These are phyloP conservation scores for Aegilops sharonensis DNA, from an alignment of 176 grass and related monocot species.

Conservation along the genomic window DNA sequence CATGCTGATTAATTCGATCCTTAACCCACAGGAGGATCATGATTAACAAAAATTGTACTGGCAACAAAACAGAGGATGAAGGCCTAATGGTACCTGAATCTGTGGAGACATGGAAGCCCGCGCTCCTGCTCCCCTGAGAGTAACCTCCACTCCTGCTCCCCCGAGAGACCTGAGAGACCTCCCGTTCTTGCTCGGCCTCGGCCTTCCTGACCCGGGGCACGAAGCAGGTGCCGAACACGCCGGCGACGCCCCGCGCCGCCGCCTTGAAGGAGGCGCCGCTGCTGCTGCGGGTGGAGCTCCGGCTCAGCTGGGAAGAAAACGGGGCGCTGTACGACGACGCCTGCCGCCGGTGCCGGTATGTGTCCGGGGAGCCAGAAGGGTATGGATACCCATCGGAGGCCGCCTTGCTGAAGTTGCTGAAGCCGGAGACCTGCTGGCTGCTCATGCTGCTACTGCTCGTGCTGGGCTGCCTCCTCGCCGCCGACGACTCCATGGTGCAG, in stretches of 20 bases:
- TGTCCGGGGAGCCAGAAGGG: not conserved
- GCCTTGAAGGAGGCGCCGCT: conserved; percentile 20
- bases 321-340: conserved; percentile 28
- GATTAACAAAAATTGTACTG: not conserved
- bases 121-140: conserved; percentile 8
- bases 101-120: conserved; percentile 14
- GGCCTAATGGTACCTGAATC: conserved; percentile 33
- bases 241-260: conserved; percentile 26
- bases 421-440: conserved; percentile 9
- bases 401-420: not conserved
- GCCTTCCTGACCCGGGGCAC: conserved; percentile 27
- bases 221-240: conserved; percentile 39
- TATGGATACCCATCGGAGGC: not conserved
- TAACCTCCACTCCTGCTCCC: conserved; percentile 3
- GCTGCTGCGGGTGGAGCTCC: conserved; percentile 27
- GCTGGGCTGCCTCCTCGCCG: conserved; percentile 27
- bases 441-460: not conserved
- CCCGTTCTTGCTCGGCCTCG: not conserved
- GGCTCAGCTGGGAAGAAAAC: conserved; percentile 33
- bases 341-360: conserved; percentile 36
- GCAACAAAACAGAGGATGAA: not conserved
- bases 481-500: conserved; percentile 1
- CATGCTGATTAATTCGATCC: not conserved
- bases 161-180: not conserved
- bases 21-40: not conserved